A percentile compares a stretch with the other conserved stretches of the same genome.
Conservation (phyloP, 495 filamentous ascomycete genomes). For the Lasiosphaeris hirsuta region DNA sequence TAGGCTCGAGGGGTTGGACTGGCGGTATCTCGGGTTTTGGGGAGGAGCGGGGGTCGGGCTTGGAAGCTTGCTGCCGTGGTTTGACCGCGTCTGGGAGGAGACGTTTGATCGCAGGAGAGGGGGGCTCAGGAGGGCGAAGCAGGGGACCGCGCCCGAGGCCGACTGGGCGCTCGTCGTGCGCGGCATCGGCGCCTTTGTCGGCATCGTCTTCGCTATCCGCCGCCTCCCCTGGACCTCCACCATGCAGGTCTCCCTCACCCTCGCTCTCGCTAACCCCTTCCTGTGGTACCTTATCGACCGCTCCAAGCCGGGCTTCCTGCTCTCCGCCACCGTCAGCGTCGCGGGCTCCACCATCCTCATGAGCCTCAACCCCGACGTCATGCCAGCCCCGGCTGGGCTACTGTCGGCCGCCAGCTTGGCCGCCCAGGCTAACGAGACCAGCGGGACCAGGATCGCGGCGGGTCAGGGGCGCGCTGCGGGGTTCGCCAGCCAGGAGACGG, state of each 20-base stretch:
- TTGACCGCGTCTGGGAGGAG: constrained; percentile 64
- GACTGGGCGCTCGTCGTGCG: constrained; percentile 83
- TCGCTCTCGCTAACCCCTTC: constrained; percentile 88
- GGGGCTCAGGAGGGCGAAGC: neutral
- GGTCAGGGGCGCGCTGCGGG: neutral
- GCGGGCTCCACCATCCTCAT: constrained; percentile 70
- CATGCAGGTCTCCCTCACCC: constrained; percentile 83
- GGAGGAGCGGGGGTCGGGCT: constrained; percentile 71
- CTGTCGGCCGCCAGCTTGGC: neutral
- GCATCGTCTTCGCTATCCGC: constrained; percentile 95
- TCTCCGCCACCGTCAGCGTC: constrained; percentile 69
- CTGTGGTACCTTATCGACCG: constrained; percentile 96
- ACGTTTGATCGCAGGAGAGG: constrained; percentile 14
- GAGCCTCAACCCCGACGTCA: constrained; percentile 68
- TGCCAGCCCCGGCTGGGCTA: constrained; percentile 56
- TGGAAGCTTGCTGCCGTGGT: constrained; percentile 78
- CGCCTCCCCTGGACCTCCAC: constrained; percentile 91
- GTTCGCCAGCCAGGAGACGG: constrained; percentile 64
- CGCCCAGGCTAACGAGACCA: neutral
- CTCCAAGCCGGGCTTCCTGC: constrained; percentile 74
- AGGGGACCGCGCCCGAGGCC: constrained; percentile 26
- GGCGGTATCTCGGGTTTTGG: constrained; percentile 75
- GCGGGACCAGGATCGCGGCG: neutral
- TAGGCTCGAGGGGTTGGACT: constrained; percentile 42
- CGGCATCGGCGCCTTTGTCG: constrained; percentile 89